Conservation (phyloP, 2,329 filamentous ascomycete species). For the Dactylellina drechsleri region DNA sequence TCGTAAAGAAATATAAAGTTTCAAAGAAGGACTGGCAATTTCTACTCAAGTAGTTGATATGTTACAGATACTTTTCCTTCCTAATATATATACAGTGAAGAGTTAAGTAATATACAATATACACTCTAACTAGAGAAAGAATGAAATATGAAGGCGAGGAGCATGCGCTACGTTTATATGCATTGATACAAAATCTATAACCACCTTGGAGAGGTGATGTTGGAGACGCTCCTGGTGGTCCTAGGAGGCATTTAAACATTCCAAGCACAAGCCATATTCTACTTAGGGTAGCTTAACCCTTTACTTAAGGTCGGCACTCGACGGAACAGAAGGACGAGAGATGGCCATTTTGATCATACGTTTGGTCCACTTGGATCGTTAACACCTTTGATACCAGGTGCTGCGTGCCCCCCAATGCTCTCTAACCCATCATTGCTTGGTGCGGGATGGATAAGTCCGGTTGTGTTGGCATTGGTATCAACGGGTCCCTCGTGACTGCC, state of each 20-base stretch:
- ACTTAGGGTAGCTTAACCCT: background rate
- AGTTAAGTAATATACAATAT: slow-evolving; percentile 9
- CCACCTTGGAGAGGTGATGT: too few relatives aligned
- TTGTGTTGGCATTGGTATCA: slow-evolving; percentile 34
- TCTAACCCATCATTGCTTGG: slow-evolving; percentile 36
- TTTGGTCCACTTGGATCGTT: slow-evolving; percentile 35
- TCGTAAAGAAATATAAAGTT: background rate
- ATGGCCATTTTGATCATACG: background rate
- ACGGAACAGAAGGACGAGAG: background rate
- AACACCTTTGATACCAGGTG: slow-evolving; percentile 46
- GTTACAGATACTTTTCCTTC: slow-evolving; percentile 15
- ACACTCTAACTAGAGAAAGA: slow-evolving; percentile 27
- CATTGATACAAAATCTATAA: background rate
- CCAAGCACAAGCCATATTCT: background rate
- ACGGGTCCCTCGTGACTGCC: slow-evolving; percentile 50
- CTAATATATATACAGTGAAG: slow-evolving; percentile 30
- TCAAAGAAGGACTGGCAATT: background rate
- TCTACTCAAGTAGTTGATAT: slow-evolving; percentile 4
- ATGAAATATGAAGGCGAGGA: background rate
- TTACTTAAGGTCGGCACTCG: background rate
- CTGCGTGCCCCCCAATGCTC: slow-evolving; percentile 35
- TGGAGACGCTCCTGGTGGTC: too few relatives aligned
- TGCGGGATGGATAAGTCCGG: slow-evolving; percentile 33
- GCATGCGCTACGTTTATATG: background rate
- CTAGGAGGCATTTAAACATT: too few relatives aligned